These are phyloP conservation scores for Erysimum cheiranthoides DNA, from an alignment of 345 rosid species.

Conservation along the genomic window DNA sequence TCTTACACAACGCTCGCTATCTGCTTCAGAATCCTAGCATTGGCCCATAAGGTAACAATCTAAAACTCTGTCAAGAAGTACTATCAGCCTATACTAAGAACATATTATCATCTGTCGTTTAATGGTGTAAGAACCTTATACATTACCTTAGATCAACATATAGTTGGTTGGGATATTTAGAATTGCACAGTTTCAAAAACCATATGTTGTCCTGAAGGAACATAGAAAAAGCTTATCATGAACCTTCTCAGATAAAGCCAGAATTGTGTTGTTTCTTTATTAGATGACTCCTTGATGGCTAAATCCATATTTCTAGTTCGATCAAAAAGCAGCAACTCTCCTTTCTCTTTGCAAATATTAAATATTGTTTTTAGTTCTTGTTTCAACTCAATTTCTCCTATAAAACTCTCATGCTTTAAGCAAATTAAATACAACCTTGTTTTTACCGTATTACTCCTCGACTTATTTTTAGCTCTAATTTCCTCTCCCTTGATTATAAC, in stretches of 20 bases:
- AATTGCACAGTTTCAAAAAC: background rate
- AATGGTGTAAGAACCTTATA: conserved; percentile 12
- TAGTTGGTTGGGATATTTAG: conserved; percentile 23
- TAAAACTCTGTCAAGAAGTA: background rate
- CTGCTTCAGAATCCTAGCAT: conserved; percentile 65
- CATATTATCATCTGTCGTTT: conserved; percentile 7
- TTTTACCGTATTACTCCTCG: background rate
- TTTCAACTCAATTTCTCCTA: conserved; percentile 11
- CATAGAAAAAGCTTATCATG: conserved; percentile 1
- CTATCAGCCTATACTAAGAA: background rate
- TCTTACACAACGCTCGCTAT: conserved; percentile 69
- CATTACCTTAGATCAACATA: conserved; percentile 20
- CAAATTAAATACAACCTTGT: background rate
- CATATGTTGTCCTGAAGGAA: conserved; percentile 9
- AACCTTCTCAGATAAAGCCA: conserved; percentile 10
- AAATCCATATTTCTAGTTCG: background rate
- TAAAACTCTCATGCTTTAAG: conserved; percentile 12
- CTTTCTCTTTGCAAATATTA: background rate
- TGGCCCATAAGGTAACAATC: conserved; percentile 54
- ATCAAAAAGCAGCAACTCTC: background rate
- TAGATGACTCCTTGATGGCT: background rate
- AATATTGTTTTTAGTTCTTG: background rate
- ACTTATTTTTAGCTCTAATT: background rate
- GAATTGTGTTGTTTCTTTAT: background rate
- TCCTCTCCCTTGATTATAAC: background rate